Base-by-base conservation (phyloP, 2,329 filamentous ascomycete species). In the Atkinsonella texensis region DNA sequence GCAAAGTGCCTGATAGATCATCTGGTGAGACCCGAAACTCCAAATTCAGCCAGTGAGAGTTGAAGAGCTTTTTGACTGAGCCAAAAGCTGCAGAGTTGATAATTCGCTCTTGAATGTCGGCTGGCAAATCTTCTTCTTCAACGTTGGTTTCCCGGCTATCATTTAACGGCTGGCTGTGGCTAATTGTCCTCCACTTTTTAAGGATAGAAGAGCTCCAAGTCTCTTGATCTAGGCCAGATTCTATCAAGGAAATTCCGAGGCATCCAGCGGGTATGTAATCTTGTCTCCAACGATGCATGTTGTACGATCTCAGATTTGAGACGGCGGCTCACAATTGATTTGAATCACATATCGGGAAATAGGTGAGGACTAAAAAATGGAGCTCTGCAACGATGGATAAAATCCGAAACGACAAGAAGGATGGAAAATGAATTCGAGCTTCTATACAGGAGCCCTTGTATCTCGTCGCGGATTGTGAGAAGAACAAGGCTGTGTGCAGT, bases 221-320 rank as follows among this genome's bases (percentile, higher is more conserved):
- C 15, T 61, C 58, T 10, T 49, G 35, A 4, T 32, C 40, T 33
- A 57, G n/a, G 11, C 46, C 20, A 15, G n/a, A 43, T 5, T 63
- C 58, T 4, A 60, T 55, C 28, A 47, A 53, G 1, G 55, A 51
- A 46, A 74, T 55, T 15, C 56, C 53, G 1, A 74, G 55, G 53
- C 67, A 70, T 48, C 73, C 73, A 18, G 63, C 62, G 1, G 71
- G 70, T 49, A 75, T 70, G 54, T 71, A 71, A 39, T 57, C 48
- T 38, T 57, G 49, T 42, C 53, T 38, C 23, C 49, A 52, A 44
- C 44, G 52, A 38, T 52, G 49, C 56, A 63, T 59, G 10, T 20
- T 23, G 31, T 23, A 18, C 31, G 41, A 38, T 38, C 1, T 38
- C 35, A 13, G 35, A 38, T 38, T 15, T 38, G 35, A 38, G 35